Evolutionary conservation across 2,329 filamentous ascomycete genomes (phyloP).

Genomic region (Metarhizium sp.): DNA sequence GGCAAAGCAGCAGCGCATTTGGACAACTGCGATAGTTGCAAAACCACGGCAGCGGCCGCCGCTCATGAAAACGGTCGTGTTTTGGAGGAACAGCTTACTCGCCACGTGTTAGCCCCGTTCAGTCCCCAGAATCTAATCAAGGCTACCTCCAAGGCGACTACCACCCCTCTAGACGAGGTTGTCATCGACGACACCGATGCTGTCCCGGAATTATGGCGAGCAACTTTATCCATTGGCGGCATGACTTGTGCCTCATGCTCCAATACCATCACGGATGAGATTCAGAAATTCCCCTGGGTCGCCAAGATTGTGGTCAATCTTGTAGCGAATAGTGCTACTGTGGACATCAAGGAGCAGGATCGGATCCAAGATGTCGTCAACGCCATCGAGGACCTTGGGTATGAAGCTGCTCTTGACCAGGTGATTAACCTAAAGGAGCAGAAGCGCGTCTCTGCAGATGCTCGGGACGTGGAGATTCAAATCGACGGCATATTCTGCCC

Average conservation of each 20-base stretch:
- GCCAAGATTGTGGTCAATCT: conserved; percentile 52
- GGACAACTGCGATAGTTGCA: conserved; percentile 28
- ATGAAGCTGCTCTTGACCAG: conserved; percentile 51
- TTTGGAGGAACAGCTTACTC: conserved; percentile 3
- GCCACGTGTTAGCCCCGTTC: conserved; percentile 3
- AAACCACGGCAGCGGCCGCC: conserved; percentile 9
- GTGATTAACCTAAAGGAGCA: conserved; percentile 32
- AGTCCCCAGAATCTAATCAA: conserved; percentile 5
- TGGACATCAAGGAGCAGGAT: conserved; percentile 39
- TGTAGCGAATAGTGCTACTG: conserved; percentile 55
- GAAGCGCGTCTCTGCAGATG: conserved; percentile 22
- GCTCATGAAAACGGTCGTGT: conserved; percentile 4
- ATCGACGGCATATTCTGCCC: conserved; percentile 68
- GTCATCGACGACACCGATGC: conserved; percentile 10
- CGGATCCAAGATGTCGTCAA: conserved; percentile 28
- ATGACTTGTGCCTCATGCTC: conserved; percentile 68
- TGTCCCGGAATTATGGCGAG: conserved; percentile 30
- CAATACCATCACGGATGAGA: conserved; percentile 50
- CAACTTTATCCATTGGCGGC: conserved; percentile 52
- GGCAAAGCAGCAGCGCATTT: conserved; percentile 23
- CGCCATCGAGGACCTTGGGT: conserved; percentile 54
- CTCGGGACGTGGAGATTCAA: conserved; percentile 53
- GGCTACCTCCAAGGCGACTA: neutral
- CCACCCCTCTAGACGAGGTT: conserved; percentile 15
- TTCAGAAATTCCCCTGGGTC: conserved; percentile 49